Conservation (phyloP, 2,329 filamentous ascomycete genomes). For the Scedosporium boydii region DNA sequence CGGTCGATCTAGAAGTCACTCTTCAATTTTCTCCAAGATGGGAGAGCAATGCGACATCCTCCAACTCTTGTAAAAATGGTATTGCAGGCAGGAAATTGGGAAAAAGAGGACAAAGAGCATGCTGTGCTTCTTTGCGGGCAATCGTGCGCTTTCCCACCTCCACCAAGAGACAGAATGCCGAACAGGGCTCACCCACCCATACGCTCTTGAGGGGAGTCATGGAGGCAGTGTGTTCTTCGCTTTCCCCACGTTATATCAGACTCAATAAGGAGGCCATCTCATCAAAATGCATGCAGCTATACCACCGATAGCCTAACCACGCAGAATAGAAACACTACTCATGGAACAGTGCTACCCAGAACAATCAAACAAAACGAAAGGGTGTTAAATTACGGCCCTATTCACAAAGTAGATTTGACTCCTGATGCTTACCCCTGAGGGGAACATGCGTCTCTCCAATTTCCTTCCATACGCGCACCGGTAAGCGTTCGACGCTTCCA, state of each 20-base stretch:
- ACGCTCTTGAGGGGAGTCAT: no score
- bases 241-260: background rate
- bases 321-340: background rate
- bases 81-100: no score
- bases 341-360: background rate
- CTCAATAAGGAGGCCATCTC: background rate
- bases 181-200: no score
- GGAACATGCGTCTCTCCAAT: background rate
- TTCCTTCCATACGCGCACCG: background rate
- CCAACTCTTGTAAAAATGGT: no score
- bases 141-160: no score
- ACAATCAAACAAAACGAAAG: background rate
- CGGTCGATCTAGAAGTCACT: no score
- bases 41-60: no score
- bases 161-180: no score
- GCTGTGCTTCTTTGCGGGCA: no score
- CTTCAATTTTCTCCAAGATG: no score
- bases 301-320: background rate
- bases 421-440: background rate
- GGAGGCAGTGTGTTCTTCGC: background rate
- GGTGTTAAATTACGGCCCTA: background rate
- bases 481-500: background rate
- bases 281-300: background rate
- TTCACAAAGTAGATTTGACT: background rate
- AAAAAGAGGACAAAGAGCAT: no score